Evolutionary conservation across 2,329 filamentous ascomycete genomes (phyloP).

Genomic region (Biscogniauxia marginata): DNA sequence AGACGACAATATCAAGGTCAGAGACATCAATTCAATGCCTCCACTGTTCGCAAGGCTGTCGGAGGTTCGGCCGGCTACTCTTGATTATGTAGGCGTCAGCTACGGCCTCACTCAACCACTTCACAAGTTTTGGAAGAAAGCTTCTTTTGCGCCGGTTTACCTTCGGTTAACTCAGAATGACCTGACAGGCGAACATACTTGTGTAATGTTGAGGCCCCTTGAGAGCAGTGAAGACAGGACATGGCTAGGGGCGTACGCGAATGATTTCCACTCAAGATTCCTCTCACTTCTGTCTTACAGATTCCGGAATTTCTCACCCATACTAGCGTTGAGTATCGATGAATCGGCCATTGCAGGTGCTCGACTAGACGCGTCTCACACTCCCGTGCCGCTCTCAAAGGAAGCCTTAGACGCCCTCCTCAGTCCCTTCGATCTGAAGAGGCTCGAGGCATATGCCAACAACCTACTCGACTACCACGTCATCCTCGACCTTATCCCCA

Average conservation of each 20-base stretch:
- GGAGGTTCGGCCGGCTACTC: slow-evolving; percentile 72
- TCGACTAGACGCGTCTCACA: slow-evolving; percentile 58
- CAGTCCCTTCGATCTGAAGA: slow-evolving; percentile 91
- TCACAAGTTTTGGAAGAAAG: slow-evolving; percentile 96
- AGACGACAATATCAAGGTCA: slow-evolving; percentile 83
- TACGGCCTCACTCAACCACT: slow-evolving; percentile 85
- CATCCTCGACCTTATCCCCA: slow-evolving; percentile 87
- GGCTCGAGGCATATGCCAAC: slow-evolving; percentile 91
- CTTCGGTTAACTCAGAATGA: slow-evolving; percentile 94
- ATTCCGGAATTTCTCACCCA: slow-evolving; percentile 77
- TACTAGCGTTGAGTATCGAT: slow-evolving; percentile 81
- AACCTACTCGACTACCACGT: slow-evolving; percentile 98
- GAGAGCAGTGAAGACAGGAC: slow-evolving; percentile 64
- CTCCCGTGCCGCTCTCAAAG: slow-evolving; percentile 63
- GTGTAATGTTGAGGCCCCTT: slow-evolving; percentile 90
- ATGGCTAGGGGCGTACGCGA: slow-evolving; percentile 88
- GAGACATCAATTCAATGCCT: slow-evolving; percentile 89
- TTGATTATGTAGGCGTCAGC: slow-evolving; percentile 94
- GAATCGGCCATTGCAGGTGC: slow-evolving; percentile 77
- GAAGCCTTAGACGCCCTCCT: slow-evolving; percentile 72
- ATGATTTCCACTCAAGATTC: slow-evolving; percentile 95
- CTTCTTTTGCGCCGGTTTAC: slow-evolving; percentile 84
- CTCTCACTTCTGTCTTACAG: slow-evolving; percentile 86
- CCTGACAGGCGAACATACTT: slow-evolving; percentile 94
- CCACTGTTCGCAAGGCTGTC: slow-evolving; percentile 86